Evolutionary conservation across 257 asterid species (phyloP).

Genomic region (Scutellaria barbata): DNA sequence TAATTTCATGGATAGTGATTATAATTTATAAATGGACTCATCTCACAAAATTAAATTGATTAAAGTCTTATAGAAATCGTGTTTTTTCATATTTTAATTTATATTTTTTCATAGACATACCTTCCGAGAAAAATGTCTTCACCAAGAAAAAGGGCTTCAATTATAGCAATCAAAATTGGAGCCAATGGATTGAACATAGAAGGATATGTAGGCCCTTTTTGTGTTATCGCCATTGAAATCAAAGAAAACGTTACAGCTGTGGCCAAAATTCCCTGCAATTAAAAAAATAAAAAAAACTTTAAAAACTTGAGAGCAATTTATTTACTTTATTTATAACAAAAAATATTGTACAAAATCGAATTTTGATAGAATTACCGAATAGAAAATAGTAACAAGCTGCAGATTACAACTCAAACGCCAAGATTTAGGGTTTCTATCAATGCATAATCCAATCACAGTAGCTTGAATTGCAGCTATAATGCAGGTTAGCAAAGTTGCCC

Average conservation of each 20-base stretch:
- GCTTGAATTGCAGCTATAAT: conserved; percentile 54
- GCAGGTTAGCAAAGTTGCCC: conserved; percentile 48
- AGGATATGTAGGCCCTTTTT: conserved; percentile 71
- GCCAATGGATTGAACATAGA: conserved; percentile 75
- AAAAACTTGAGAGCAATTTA: too few species aligned
- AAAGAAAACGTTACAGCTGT: conserved; percentile 57
- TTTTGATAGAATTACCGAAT: conserved; percentile 48
- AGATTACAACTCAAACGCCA: conserved; percentile 63
- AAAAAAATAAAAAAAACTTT: too few species aligned
- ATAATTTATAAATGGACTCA: neutral
- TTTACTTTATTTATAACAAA: too few species aligned
- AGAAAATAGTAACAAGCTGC: conserved; percentile 59
- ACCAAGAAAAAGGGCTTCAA: conserved; percentile 53
- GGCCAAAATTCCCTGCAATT: conserved; percentile 57
- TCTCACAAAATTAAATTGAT: neutral
- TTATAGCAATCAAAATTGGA: conserved; percentile 47
- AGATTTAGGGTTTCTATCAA: conserved; percentile 42
- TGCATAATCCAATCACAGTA: conserved; percentile 46
- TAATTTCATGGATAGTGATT: neutral
- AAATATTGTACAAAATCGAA: too few species aligned
- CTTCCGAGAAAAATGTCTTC: conserved; percentile 49
- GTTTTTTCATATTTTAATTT: too few species aligned
- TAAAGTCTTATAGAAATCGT: too few species aligned
- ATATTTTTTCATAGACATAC: too few species aligned
- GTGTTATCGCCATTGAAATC: conserved; percentile 52